Evolutionary conservation across 768 basidiomycete genomes (phyloP), one percentile per base, ranked within the genome.

Genomic region (Amanita inopinata): DNA sequence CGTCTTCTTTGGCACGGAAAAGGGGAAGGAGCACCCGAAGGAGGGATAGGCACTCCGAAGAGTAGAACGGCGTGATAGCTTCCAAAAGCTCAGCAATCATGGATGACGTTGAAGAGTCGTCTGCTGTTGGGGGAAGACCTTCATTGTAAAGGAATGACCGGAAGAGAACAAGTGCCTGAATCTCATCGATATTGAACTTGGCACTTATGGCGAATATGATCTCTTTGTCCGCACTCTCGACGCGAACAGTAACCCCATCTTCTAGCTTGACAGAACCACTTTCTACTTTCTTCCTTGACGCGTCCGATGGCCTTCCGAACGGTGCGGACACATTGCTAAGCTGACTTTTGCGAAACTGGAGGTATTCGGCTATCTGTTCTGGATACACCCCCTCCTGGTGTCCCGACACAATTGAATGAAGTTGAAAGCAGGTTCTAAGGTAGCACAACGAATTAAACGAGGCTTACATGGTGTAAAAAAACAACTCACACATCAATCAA

Each of bases 111-210:
- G 76, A 65, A 20, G 65, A 60, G 25, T 69, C 58, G 33, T 65
- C 69, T 0, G 72, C 62, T 15, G 57, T 60, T 8, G 73, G 56
- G 7, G 80, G 78, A 5, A 85, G 64, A 3, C 83, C 84, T 56
- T 81, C 74, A 56, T 89, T 83, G 61, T 83, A 82, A 6, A 86
- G 64, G 53, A 85, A 92, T 0, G 84, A 80, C 9, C 82, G 77
- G 15, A 89, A 64, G 4, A 93, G 69, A 3, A 82, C 62, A 32
- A 84, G 68, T 0, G 88, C 80, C n/a, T 83, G 77, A 1, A 90
- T 66, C 53, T 93, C 77, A 61, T 93, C 88, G 17, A 94, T 78
- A 20, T 75, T 66, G 57, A 89, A 80, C 46, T 70, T 70, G 32
- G 69, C 57, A 61, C 89, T 87, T 51, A 96, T 74, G 36, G 82